A percentile compares a stretch with the other conserved stretches of the same genome.
Evolutionary conservation across 495 filamentous ascomycete species (phyloP).

Genomic region (Penicillium antarcticum): DNA sequence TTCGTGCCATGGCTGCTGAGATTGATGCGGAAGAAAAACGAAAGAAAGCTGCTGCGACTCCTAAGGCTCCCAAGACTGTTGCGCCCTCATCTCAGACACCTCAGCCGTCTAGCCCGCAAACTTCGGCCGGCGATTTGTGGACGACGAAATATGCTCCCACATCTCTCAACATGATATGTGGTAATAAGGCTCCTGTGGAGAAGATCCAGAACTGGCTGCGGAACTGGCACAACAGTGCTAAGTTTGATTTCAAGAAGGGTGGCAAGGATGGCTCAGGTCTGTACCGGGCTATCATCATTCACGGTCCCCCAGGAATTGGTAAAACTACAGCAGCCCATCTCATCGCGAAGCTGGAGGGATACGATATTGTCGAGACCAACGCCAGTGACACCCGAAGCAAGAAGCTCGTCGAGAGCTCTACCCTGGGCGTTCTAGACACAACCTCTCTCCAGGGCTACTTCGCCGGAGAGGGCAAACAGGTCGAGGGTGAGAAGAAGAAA

Average conservation of each 20-base stretch:
- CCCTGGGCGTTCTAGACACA: conserved; percentile 87
- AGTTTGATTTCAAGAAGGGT: conserved; percentile 68
- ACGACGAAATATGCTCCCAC: conserved; percentile 94
- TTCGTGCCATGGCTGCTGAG: conserved; percentile 70
- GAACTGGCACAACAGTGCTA: conserved; percentile 72
- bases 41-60: conserved; percentile 39
- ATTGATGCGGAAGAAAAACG: conserved; percentile 67
- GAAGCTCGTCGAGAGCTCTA: conserved; percentile 84
- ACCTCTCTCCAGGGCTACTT: conserved; percentile 92
- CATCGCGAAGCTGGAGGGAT: conserved; percentile 88
- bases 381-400: conserved; percentile 98
- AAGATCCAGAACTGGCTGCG: conserved; percentile 84
- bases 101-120: conserved; percentile 17
- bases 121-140: conserved; percentile 68
- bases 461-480: conserved; percentile 75
- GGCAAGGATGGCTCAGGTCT: conserved; percentile 78
- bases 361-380: conserved; percentile 90
- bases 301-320: conserved; percentile 93
- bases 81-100: conserved; percentile 12
- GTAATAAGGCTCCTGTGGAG: conserved; percentile 89
- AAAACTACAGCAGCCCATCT: conserved; percentile 98
- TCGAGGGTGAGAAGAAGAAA: conserved; percentile 80
- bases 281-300: conserved; percentile 83
- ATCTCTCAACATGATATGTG: conserved; percentile 81
- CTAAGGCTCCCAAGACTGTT: conserved; percentile 14